phyloP scores from a whole-genome alignment of 352 stramenopile genomes.

The Globisporangium paddicum region DNA sequence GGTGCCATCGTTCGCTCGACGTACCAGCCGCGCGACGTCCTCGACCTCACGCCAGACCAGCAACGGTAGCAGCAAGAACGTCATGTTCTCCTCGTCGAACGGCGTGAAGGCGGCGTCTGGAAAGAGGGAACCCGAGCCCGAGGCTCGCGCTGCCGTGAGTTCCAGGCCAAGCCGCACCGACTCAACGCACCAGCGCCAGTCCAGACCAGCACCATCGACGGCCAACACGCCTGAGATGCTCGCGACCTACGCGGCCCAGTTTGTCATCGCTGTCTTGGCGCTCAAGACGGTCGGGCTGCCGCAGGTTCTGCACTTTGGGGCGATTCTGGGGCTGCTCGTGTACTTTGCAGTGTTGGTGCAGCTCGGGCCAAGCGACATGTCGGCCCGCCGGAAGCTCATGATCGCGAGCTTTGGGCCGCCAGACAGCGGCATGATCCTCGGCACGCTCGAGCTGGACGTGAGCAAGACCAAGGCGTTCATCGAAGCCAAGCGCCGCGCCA shows the following conservation, averaged over 20 bases:
- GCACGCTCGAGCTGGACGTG: slow-evolving; percentile 64
- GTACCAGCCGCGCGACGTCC: neutral
- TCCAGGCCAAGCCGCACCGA: neutral
- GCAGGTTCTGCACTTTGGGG: slow-evolving; percentile 32
- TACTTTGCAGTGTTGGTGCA: slow-evolving; percentile 54
- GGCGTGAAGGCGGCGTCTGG: neutral
- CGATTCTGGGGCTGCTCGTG: slow-evolving; percentile 37
- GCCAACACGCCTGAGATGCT: slow-evolving; percentile 32
- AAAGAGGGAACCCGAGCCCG: slow-evolving; percentile 6
- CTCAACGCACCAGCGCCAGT: neutral
- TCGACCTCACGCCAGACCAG: neutral
- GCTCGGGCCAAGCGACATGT: slow-evolving; percentile 54
- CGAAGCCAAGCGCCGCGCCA: slow-evolving; percentile 37
- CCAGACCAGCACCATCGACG: neutral
- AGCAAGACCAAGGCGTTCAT: slow-evolving; percentile 62
- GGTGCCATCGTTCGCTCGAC: neutral
- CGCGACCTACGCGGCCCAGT: slow-evolving; percentile 41
- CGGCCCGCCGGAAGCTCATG: slow-evolving; percentile 59
- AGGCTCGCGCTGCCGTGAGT: neutral
- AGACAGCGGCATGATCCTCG: slow-evolving; percentile 64
- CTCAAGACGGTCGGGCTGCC: slow-evolving; percentile 44
- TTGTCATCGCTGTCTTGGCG: slow-evolving; percentile 40
- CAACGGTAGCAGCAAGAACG: slow-evolving; percentile 5
- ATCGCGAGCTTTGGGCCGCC: slow-evolving; percentile 56
- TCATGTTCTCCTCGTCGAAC: slow-evolving; percentile 3